phyloP scores from a whole-genome alignment of 1,284 basidiomycete species.

The Marasmius tenuissimus region DNA sequence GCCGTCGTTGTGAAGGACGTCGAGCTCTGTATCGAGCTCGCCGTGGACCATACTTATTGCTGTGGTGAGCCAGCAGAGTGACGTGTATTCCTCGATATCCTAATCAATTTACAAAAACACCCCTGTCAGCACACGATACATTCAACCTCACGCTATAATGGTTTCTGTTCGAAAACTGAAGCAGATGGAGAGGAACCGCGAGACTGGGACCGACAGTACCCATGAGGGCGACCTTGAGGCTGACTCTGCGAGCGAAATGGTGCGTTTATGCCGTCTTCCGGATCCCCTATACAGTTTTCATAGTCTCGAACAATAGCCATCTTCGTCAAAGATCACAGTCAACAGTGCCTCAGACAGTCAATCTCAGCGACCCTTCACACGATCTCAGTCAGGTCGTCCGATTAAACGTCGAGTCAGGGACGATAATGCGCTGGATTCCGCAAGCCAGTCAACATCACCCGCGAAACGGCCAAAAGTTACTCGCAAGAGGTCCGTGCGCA shows the following conservation, averaged over 20 bases:
- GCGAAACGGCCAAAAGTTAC: neutral
- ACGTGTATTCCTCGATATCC: too few relatives aligned
- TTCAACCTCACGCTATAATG: neutral
- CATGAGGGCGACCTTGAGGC: neutral
- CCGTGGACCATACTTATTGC: too few relatives aligned
- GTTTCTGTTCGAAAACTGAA: neutral
- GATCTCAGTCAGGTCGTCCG: constrained; percentile 6
- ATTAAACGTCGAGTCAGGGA: constrained; percentile 5
- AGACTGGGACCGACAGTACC: neutral
- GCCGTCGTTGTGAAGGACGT: neutral
- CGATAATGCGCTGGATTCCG: constrained; percentile 6
- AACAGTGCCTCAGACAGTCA: neutral
- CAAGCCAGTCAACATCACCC: neutral
- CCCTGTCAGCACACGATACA: neutral
- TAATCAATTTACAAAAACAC: neutral
- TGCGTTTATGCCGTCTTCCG: neutral
- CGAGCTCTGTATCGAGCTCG: too few relatives aligned
- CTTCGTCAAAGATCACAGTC: constrained; percentile 9
- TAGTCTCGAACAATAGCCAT: neutral
- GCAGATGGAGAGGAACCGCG: neutral
- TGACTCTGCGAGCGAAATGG: neutral
- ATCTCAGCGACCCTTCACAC: constrained; percentile 1
- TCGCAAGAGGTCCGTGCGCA: neutral
- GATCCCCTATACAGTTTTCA: neutral
- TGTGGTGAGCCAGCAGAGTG: too few relatives aligned